Evolutionary conservation across 495 filamentous ascomycete species (phyloP).

Genomic region (Lineolata rhizophorae): DNA sequence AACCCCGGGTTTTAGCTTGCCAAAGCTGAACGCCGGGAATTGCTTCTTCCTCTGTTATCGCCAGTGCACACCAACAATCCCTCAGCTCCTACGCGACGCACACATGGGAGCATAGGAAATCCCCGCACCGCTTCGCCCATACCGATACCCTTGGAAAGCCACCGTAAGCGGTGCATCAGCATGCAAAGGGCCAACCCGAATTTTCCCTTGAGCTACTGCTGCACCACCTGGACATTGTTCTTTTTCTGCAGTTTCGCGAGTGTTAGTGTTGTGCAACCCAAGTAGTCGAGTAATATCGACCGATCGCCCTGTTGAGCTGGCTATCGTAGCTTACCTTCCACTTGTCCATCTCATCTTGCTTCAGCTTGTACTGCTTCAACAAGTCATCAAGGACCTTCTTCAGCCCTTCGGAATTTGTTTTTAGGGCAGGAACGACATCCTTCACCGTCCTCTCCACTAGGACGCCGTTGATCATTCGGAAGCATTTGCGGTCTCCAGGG

Average conservation of each 20-base stretch:
- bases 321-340: slow-evolving; percentile 68
- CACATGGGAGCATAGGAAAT: no score
- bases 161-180: no score
- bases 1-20: no score
- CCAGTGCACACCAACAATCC: no score
- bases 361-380: slow-evolving; percentile 87
- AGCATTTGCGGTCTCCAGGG: slow-evolving; percentile 75
- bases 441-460: slow-evolving; percentile 80
- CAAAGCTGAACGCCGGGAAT: no score
- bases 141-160: no score
- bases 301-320: neutral
- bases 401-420: slow-evolving; percentile 86
- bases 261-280: slow-evolving; percentile 3
- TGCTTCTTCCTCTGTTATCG: no score
- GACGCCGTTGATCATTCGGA: slow-evolving; percentile 96
- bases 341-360: slow-evolving; percentile 86
- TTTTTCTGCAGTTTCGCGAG: slow-evolving; percentile 45
- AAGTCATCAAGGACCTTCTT: slow-evolving; percentile 92
- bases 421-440: slow-evolving; percentile 74
- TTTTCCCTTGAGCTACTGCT: no score
- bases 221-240: slow-evolving; percentile 94
- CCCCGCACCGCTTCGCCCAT: no score
- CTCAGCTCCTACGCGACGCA: no score
- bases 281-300: neutral
- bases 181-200: no score